Evolutionary conservation across 805 yeast genomes (phyloP), one percentile per base, ranked within the genome.

Genomic region (Ascoidea asiatica): DNA sequence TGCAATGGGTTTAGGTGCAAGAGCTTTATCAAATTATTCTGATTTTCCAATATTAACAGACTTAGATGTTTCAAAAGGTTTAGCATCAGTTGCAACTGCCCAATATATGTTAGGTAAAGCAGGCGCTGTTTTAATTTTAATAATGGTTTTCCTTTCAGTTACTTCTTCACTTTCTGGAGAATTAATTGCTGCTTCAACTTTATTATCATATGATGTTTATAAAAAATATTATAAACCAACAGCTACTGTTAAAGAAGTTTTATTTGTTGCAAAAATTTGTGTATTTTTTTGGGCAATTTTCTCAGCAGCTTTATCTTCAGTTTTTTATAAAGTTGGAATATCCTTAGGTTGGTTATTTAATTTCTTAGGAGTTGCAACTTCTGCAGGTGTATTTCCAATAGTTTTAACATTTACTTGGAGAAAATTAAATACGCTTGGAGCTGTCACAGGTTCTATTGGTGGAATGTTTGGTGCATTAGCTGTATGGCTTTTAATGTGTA

Each of bases 181-280:
- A 46, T 49, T 66, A 42, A 65, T 66, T 51, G 69, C 70, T 5
- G 54, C 66, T 4, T 62, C 69, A 0, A 61, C 71, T 3, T 56
- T 66, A 50, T 48, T 70, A 38, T 67, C 75, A 2, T 71, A 66
- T 50, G 77, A 71, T 53, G 61, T 69, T 45, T 71, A 63, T 57
- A 63, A 67, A 52, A 60, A 65, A 42, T 71, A 70, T 52, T 52
- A 68, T 46, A 65, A 64, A 40, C 65, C 65, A 41, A 48, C 56
- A 4, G 76, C 76, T 7, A 52, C 62, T n/a, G 68, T 70, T 42
- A 55, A 56, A 20, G 61, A 65, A 43, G 62, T 71, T 50, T 63
- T 70, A 36, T 52, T 56, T 21, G 67, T 64, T 3, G 66, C 75
- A 1, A 73, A 71, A 48, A 49, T 60, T 18, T 56, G 66, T 13